A percentile compares a stretch with the other conserved stretches of the same genome.
These are phyloP conservation scores for Hymenoscyphus fructigenus DNA, from an alignment of 2,329 filamentous ascomycete species.

Conservation along the genomic window DNA sequence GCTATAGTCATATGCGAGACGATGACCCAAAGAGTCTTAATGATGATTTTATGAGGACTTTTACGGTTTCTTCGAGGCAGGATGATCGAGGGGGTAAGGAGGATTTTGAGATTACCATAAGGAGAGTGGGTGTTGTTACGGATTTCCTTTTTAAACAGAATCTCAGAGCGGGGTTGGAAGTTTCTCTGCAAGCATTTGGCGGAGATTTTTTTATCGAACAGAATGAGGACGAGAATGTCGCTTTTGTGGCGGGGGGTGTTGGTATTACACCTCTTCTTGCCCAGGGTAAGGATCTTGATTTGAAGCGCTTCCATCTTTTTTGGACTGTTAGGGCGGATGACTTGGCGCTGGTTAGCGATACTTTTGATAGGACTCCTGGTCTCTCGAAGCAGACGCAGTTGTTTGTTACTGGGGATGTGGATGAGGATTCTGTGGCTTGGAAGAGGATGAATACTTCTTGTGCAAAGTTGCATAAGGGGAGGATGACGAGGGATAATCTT, in stretches of 20 bases:
- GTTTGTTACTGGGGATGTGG: conserved; percentile 59
- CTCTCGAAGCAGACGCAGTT: conserved; percentile 55
- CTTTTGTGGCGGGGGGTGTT: conserved; percentile 76
- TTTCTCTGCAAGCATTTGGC: conserved; percentile 72
- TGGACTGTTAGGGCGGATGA: conserved; percentile 69
- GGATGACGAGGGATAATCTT: conserved; percentile 50
- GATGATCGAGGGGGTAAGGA: conserved; percentile 23
- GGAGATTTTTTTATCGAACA: conserved; percentile 56
- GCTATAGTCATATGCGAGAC: conserved; percentile 82
- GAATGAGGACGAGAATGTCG: conserved; percentile 33
- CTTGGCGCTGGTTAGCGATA: conserved; percentile 59
- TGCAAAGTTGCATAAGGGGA: conserved; percentile 43
- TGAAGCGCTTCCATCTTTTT: conserved; percentile 53
- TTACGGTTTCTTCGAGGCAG: conserved; percentile 65
- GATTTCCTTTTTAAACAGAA: conserved; percentile 61
- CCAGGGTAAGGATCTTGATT: conserved; percentile 56
- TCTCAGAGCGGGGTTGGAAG: conserved; percentile 52
- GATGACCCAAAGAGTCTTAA: conserved; percentile 78
- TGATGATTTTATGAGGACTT: conserved; percentile 80
- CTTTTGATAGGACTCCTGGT: conserved; percentile 50
- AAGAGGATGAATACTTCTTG: conserved; percentile 31
- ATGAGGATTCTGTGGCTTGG: conserved; percentile 32
- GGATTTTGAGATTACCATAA: conserved; percentile 68
- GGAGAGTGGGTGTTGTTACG: conserved; percentile 69
- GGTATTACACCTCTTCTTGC: conserved; percentile 81